Base-by-base conservation (phyloP, 139 green algal genomes). In the Chlorella sp. region DNA sequence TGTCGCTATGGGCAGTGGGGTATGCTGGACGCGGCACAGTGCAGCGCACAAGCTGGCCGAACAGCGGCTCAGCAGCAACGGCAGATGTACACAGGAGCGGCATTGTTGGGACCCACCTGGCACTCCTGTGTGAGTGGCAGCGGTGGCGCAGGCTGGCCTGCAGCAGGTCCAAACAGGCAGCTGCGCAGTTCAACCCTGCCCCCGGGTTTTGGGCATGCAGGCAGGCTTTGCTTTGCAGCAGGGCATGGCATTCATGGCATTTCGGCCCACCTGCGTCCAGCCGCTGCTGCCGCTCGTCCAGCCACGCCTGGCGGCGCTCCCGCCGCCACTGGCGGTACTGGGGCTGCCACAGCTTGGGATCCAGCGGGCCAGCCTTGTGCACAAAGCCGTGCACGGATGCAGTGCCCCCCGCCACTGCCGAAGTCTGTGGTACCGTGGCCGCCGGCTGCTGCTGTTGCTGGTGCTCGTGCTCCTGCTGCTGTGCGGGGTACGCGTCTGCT, bases 331-430 rank as follows among this genome's bases (percentile, higher is more conserved):
- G 48, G 14, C 16, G n/a, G 48, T 80, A 40, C 3, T 24, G 34
- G 4, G n/a, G 16, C 17, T 80, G 69, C 81, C 81, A 85, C 40
- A 44, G 36, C 26, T 60, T 38, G 38, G 51, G 40, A 30, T 80
- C 34, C 32, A 85, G 69, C 0, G 81, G 81, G 22, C 81, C 81
- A 36, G 28, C 65, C 54, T 85, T 85, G 3, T 69, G 24, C 2
- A 85, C 69, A 43, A 80, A 58, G 43, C 81, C 81, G 51, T 80
- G 51, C 51, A 85, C 36, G 13, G 48, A 20, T 3, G 51, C 51
- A 24, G 81, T 54, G 26, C 77, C 77, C 22, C 40, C 58, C 41
- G 34, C 51, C 9, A 60, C 51, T 24, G 51, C 51, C 13, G 51
- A 26, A 2, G 28, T 73, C 38, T 13, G 56, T 34, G 46, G 48